A percentile compares a stretch with the other conserved stretches of the same genome.
phyloP scores from a whole-genome alignment of 306 rosid genomes.

The Parietaria judaica region DNA sequence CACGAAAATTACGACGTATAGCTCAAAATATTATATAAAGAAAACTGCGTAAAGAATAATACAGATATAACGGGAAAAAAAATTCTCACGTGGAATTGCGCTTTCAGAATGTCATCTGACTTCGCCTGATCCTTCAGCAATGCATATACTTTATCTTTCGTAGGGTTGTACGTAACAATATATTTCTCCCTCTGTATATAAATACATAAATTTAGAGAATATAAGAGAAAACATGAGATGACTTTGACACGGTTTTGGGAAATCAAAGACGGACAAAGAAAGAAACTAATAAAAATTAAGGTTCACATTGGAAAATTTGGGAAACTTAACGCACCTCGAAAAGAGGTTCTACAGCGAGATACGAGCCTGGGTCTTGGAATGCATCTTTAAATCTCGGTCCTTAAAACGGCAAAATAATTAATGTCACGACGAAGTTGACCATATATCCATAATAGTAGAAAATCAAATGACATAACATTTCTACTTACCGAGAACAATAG shows the following conservation, averaged over 20 bases:
- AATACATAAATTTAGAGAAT: constrained; percentile 4
- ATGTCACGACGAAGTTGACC: constrained; percentile 19
- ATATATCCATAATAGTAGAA: constrained; percentile 2
- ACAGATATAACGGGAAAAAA: constrained; percentile 10
- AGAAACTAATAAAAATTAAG: not conserved
- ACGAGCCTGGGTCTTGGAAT: constrained; percentile 84
- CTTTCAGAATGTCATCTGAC: constrained; percentile 93
- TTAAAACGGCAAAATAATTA: constrained; percentile 14
- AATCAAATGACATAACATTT: constrained; percentile 1
- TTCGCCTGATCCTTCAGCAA: constrained; percentile 90
- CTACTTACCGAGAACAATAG: constrained; percentile 76
- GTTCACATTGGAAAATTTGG: constrained; percentile 1
- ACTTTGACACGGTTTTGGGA: not conserved
- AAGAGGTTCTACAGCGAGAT: constrained; percentile 72
- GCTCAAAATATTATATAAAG: constrained; percentile 7
- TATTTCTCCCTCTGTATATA: constrained; percentile 69
- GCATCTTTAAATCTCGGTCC: constrained; percentile 95
- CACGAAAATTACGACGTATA: constrained; percentile 10
- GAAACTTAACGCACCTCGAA: constrained; percentile 53
- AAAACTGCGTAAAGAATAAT: not conserved
- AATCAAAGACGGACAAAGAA: not conserved
- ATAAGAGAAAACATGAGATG: not conserved
- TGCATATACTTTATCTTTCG: constrained; percentile 77
- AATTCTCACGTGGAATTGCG: constrained; percentile 86
- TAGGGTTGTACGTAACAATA: constrained; percentile 75